Conservation (phyloP, 2,329 filamentous ascomycete genomes). For the Zarea fungicola region DNA sequence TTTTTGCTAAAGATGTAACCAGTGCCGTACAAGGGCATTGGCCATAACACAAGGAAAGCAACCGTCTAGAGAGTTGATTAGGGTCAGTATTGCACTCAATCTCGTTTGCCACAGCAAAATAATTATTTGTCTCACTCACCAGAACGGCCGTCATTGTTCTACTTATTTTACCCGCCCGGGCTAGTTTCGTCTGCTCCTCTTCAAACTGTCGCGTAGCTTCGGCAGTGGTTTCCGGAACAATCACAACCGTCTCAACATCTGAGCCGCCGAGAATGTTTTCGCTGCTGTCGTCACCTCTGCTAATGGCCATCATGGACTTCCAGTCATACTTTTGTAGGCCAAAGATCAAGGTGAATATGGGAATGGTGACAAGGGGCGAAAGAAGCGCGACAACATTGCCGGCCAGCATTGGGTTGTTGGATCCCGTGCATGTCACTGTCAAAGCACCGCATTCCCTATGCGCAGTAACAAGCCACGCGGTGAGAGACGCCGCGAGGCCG, state of each 20-base stretch:
- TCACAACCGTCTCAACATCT: slow-evolving; percentile 23
- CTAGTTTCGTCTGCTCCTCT: slow-evolving; percentile 44
- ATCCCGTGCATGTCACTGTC: slow-evolving; percentile 68
- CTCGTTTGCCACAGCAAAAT: background rate
- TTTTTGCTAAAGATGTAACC: slow-evolving; percentile 57
- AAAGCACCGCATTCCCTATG: slow-evolving; percentile 64
- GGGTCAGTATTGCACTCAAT: background rate
- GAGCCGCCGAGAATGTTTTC: slow-evolving; percentile 54
- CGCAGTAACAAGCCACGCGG: slow-evolving; percentile 71
- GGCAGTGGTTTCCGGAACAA: too few species aligned
- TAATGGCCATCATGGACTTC: slow-evolving; percentile 74
- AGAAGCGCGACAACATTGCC: slow-evolving; percentile 77
- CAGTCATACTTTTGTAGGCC: slow-evolving; percentile 74
- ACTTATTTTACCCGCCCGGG: slow-evolving; percentile 47
- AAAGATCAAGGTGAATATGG: slow-evolving; percentile 62
- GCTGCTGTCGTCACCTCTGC: slow-evolving; percentile 72
- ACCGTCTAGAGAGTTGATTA: slow-evolving; percentile 51
- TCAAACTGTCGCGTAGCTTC: slow-evolving; percentile 23
- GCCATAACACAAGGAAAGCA: slow-evolving; percentile 75
- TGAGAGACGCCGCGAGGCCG: slow-evolving; percentile 60
- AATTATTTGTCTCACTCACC: too few species aligned
- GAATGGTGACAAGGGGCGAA: slow-evolving; percentile 67
- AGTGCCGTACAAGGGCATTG: slow-evolving; percentile 83
- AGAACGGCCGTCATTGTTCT: slow-evolving; percentile 28
- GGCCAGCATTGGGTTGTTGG: slow-evolving; percentile 80